A percentile compares a stretch with the other conserved stretches of the same genome.
These are phyloP conservation scores for Glycine soja DNA, from an alignment of 306 rosid species.

Conservation along the genomic window DNA sequence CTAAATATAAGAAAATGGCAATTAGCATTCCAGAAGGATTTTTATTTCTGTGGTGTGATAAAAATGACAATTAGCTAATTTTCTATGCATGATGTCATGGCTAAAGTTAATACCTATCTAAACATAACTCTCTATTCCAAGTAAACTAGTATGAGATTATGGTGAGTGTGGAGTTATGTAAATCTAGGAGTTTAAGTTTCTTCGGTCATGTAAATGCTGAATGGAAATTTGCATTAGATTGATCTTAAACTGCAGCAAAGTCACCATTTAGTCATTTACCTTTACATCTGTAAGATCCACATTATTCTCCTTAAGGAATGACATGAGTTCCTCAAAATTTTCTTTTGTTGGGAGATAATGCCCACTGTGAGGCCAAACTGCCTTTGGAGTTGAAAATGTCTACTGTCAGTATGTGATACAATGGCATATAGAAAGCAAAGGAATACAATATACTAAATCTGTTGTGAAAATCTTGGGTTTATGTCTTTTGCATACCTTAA, in stretches of 20 bases:
- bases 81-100: slow-evolving; percentile 20
- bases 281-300: slow-evolving; percentile 76
- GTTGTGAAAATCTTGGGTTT: neutral
- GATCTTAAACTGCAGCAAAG: slow-evolving; percentile 10
- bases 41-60: slow-evolving; percentile 52
- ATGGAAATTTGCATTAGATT: slow-evolving; percentile 32
- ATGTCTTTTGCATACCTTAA: slow-evolving; percentile 62
- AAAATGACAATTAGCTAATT: neutral
- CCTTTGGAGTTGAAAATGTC: slow-evolving; percentile 51
- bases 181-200: slow-evolving; percentile 7
- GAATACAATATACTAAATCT: neutral
- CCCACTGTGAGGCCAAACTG: slow-evolving; percentile 96
- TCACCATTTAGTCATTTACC: slow-evolving; percentile 52
- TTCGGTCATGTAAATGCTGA: slow-evolving; percentile 21
- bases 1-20: slow-evolving; percentile 52
- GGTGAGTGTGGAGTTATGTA: neutral
- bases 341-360: slow-evolving; percentile 92
- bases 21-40: slow-evolving; percentile 3
- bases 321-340: slow-evolving; percentile 73
- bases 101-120: slow-evolving; percentile 2
- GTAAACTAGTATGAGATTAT: neutral
- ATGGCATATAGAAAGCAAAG: neutral
- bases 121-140: neutral
- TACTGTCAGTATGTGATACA: slow-evolving; percentile 37
- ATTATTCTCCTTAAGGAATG: slow-evolving; percentile 65